phyloP scores from a whole-genome alignment of 164 flowering plant genomes.

The Magnolia officinalis region DNA sequence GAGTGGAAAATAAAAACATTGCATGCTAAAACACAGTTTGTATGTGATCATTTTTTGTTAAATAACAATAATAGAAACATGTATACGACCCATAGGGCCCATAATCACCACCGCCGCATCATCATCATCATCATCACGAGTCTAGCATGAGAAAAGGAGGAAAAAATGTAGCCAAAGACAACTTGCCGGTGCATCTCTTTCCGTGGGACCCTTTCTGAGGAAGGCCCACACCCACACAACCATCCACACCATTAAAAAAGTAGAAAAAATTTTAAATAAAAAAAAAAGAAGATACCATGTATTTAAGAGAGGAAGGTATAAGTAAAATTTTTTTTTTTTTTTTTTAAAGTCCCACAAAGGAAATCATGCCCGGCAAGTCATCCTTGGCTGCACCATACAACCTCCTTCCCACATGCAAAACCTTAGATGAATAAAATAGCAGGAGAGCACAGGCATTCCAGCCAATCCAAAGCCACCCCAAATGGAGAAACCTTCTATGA shows the following conservation, averaged over 20 bases:
- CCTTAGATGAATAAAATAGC: constrained; percentile 34
- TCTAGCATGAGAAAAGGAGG: constrained; percentile 46
- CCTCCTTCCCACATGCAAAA: constrained; percentile 47
- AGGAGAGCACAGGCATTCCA: not conserved
- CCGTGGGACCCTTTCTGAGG: not conserved
- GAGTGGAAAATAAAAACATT: too few species aligned
- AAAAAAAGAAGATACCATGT: too few species aligned
- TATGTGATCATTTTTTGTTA: too few species aligned
- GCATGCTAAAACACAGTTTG: too few species aligned
- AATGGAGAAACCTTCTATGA: not conserved
- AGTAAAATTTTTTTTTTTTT: not conserved
- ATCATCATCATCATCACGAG: constrained; percentile 23
- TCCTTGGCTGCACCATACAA: constrained; percentile 59
- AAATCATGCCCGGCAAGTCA: constrained; percentile 54
- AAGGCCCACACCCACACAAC: too few species aligned
- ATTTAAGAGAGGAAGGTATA: too few species aligned
- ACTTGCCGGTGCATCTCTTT: constrained; percentile 36
- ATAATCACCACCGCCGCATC: too few species aligned
- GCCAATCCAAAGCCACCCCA: constrained; percentile 15
- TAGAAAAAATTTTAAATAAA: too few species aligned
- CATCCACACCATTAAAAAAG: too few species aligned
- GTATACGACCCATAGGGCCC: too few species aligned
- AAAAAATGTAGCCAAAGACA: constrained; percentile 43
- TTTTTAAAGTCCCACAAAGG: not conserved
- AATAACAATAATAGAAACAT: too few species aligned